These are phyloP conservation scores for Annulohypoxylon truncatum DNA, from an alignment of 2,329 filamentous ascomycete species.

Conservation along the genomic window DNA sequence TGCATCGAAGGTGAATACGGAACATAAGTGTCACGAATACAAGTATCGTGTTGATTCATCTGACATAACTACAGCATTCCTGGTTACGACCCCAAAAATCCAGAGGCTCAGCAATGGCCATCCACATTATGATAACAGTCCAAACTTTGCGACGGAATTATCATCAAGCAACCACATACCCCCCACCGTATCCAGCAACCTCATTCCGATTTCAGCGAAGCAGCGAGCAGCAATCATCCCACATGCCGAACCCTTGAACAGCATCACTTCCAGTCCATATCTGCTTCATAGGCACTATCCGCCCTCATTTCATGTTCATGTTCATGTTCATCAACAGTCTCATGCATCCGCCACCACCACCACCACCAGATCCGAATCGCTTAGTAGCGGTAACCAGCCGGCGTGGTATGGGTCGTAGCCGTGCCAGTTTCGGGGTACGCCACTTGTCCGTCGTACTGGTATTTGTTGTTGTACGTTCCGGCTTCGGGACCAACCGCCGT, in stretches of 20 bases:
- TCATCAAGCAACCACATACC: constrained; percentile 14
- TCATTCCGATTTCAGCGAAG: constrained; percentile 19
- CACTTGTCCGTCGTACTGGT: constrained; percentile 47
- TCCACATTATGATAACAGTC: background rate
- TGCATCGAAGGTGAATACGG: background rate
- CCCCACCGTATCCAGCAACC: constrained; percentile 15
- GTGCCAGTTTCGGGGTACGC: constrained; percentile 48
- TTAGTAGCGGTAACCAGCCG: constrained; percentile 44
- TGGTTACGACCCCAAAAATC: background rate
- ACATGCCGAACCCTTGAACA: constrained; percentile 34
- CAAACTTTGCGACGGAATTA: constrained; percentile 5
- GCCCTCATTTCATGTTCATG: background rate
- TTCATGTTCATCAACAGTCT: constrained; percentile 6
- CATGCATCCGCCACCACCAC: constrained; percentile 5
- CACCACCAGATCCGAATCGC: constrained; percentile 9
- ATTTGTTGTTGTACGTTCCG: constrained; percentile 48
- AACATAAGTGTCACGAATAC: background rate
- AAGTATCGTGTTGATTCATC: constrained; percentile 2
- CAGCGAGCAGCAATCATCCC: constrained; percentile 34
- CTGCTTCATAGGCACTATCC: constrained; percentile 14
- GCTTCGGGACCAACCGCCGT: constrained; percentile 48
- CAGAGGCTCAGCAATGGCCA: background rate
- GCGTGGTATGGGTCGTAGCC: constrained; percentile 25
- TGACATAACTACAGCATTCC: background rate
- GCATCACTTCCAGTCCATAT: constrained; percentile 34